Evolutionary conservation across 2,329 filamentous ascomycete genomes (phyloP).

Genomic region (Fusarium kyushuense): DNA sequence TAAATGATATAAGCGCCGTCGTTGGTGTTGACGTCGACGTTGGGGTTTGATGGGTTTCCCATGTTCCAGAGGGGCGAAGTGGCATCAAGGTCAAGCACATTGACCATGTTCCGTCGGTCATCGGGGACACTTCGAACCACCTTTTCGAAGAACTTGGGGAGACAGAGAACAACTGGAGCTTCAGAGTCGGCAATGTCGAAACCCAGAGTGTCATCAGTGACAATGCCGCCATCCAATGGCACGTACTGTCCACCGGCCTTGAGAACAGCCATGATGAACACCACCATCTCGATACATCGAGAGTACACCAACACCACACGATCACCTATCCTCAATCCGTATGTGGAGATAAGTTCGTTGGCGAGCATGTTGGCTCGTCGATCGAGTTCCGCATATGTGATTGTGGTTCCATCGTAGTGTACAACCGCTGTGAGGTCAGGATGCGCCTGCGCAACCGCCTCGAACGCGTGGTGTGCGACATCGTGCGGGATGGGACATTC

Average conservation of each 20-base stretch:
- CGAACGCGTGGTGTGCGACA: conserved; percentile 36
- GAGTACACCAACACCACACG: conserved; percentile 40
- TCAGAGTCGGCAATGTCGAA: conserved; percentile 36
- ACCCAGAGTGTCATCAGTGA: conserved; percentile 32
- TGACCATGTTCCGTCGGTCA: conserved; percentile 8
- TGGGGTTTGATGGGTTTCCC: conserved; percentile 23
- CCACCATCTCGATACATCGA: conserved; percentile 36
- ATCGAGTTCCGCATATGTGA: conserved; percentile 35
- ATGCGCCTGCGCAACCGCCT: conserved; percentile 37
- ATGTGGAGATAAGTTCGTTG: conserved; percentile 25
- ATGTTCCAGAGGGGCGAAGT: conserved; percentile 18
- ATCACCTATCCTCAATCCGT: conserved; percentile 25
- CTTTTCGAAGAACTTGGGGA: conserved; percentile 37
- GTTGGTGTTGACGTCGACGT: conserved; percentile 19
- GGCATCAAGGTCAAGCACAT: conserved; percentile 27
- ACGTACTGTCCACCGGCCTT: conserved; percentile 38
- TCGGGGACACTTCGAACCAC: conserved; percentile 27
- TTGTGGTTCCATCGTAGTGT: conserved; percentile 36
- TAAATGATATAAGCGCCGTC: conserved; percentile 39
- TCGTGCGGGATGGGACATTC: conserved; percentile 24
- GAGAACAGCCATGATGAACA: conserved; percentile 36
- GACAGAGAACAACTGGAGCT: conserved; percentile 23
- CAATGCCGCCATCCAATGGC: conserved; percentile 33
- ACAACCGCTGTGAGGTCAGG: conserved; percentile 26
- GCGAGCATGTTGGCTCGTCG: conserved; percentile 36